Conservation (phyloP, 2,329 filamentous ascomycete genomes). For the Coleophoma cylindrospora region DNA sequence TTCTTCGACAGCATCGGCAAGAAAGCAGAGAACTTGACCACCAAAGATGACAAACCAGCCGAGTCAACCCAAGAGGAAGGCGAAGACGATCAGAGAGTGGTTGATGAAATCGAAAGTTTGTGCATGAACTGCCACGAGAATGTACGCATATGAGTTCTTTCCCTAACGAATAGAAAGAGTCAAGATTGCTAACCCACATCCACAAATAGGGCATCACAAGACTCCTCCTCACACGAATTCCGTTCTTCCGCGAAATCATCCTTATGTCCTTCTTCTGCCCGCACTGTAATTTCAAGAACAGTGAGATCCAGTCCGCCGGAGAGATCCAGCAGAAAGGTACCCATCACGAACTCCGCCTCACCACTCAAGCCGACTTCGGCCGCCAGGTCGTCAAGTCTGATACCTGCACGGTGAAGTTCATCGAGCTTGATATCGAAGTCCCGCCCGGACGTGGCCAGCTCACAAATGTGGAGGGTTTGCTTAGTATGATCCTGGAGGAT, state of each 20-base stretch:
- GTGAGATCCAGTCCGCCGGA: conserved; percentile 88
- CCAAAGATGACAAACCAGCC: conserved; percentile 21
- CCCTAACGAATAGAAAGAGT: too few species aligned
- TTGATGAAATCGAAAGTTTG: conserved; percentile 70
- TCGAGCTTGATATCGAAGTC: conserved; percentile 90
- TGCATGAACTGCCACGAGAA: conserved; percentile 85
- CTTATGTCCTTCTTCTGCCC: conserved; percentile 95
- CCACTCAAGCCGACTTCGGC: conserved; percentile 67
- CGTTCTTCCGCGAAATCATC: conserved; percentile 96
- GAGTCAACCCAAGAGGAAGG: conserved; percentile 13
- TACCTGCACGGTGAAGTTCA: conserved; percentile 76
- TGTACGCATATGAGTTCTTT: conserved; percentile 37
- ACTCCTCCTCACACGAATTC: conserved; percentile 85
- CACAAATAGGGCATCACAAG: conserved; percentile 67
- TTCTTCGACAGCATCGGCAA: conserved; percentile 60
- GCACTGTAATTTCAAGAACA: conserved; percentile 84
- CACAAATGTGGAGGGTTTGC: conserved; percentile 86
- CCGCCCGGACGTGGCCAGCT: conserved; percentile 86
- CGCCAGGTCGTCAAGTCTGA: conserved; percentile 93
- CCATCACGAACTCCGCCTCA: conserved; percentile 78
- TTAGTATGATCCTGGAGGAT: conserved; percentile 74
- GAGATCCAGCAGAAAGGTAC: conserved; percentile 85
- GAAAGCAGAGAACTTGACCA: conserved; percentile 46
- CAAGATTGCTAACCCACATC: too few species aligned
- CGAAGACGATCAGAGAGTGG: conserved; percentile 46